A percentile compares a stretch with the other conserved stretches of the same genome.
Evolutionary conservation across 2,329 filamentous ascomycete genomes (phyloP).

Genomic region (Colletotrichum australisinense): DNA sequence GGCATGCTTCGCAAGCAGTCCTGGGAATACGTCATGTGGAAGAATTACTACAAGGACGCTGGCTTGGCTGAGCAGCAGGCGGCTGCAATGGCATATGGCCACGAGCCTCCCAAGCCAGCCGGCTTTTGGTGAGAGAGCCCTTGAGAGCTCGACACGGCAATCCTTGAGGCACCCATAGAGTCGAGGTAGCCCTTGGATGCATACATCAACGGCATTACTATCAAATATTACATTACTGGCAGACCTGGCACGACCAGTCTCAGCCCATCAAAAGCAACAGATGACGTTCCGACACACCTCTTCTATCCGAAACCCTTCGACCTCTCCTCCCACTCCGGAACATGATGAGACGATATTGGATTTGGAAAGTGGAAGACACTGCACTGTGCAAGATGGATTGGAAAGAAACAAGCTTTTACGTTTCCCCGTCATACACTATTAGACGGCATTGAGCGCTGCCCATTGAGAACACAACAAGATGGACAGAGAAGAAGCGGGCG

Average conservation of each 20-base stretch:
- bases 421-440: background rate
- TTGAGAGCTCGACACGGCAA: background rate
- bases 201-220: background rate
- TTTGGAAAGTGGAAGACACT: background rate
- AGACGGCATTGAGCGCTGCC: background rate
- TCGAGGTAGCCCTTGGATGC: background rate
- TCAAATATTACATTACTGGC: background rate
- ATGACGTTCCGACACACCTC: background rate
- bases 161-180: background rate
- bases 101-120: background rate
- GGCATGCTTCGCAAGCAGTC: background rate
- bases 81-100: background rate
- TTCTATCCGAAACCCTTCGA: background rate
- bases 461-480: background rate
- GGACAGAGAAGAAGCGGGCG: no score
- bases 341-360: background rate
- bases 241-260: background rate
- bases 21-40: constrained; percentile 19
- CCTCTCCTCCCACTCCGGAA: background rate
- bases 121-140: constrained; percentile 14
- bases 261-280: background rate
- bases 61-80: background rate
- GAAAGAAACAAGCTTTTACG: background rate
- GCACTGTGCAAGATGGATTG: background rate
- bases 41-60: background rate